These are phyloP conservation scores for Lophium mytilinum DNA, from an alignment of 495 filamentous ascomycete species.

Conservation along the genomic window DNA sequence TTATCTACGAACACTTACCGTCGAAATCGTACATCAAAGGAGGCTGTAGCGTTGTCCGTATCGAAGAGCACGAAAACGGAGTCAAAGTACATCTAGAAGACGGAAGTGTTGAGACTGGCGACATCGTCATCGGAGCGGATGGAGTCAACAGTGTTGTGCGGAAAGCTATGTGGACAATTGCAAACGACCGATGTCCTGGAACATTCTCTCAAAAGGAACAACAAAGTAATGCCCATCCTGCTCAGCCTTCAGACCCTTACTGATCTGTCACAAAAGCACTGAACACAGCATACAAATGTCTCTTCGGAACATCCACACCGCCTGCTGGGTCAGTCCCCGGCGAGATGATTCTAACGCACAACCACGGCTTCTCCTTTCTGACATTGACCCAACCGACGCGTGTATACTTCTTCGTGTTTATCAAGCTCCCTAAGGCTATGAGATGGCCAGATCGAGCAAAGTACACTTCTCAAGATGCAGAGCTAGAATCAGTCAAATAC, in stretches of 20 bases:
- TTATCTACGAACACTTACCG: neutral
- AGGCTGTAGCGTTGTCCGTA: neutral
- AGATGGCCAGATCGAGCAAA: neutral
- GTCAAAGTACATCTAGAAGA: neutral
- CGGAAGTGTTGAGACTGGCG: neutral
- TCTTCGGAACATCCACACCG: neutral
- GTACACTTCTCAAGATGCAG: neutral
- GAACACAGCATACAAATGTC: neutral
- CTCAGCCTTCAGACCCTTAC: neutral
- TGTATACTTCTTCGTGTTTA: neutral
- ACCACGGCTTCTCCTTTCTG: neutral
- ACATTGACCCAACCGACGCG: neutral
- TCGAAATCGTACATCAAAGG: neutral
- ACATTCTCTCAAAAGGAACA: neutral
- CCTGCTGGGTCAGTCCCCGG: neutral
- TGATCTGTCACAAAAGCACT: neutral
- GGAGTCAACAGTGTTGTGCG: slow-evolving; percentile 1
- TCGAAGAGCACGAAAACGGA: neutral
- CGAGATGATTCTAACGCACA: neutral
- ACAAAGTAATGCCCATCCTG: neutral
- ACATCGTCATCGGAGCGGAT: slow-evolving; percentile 1
- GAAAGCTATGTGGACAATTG: neutral
- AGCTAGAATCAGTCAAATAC: neutral
- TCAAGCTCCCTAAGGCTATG: neutral
- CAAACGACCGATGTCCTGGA: neutral